Evolutionary conservation across 371 early-diverging fungal genomes (phyloP).

Genomic region (Spiromyces aspiralis): DNA sequence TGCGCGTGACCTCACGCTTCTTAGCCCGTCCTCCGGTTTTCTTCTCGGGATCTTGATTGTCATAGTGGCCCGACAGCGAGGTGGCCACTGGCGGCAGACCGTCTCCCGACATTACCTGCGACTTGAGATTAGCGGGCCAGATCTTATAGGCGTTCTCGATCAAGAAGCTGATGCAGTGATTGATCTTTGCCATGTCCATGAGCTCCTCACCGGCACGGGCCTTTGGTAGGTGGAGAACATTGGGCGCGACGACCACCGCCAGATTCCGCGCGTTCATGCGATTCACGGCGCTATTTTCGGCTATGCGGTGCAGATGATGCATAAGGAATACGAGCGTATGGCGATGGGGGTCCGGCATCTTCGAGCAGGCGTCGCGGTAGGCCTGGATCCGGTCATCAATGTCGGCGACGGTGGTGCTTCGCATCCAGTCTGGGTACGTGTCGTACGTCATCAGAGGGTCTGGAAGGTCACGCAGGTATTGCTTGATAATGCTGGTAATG

Average conservation of each 20-base stretch:
- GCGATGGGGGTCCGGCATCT: conserved; percentile 39
- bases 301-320: conserved; percentile 43
- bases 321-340: conserved; percentile 41
- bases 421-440: conserved; percentile 58
- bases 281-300: conserved; percentile 39
- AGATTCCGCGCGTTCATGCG: conserved; percentile 77
- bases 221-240: conserved; percentile 50
- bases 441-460: conserved; percentile 77
- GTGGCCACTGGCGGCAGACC: neutral
- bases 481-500: conserved; percentile 85
- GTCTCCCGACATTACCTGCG: too few relatives aligned
- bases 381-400: conserved; percentile 14
- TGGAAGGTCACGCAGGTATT: conserved; percentile 83
- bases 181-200: conserved; percentile 61
- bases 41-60: neutral
- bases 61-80: neutral
- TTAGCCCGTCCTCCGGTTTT: too few relatives aligned
- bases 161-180: conserved; percentile 47
- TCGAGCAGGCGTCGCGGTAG: conserved; percentile 25
- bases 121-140: conserved; percentile 21
- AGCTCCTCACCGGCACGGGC: conserved; percentile 44
- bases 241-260: conserved; percentile 88
- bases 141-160: conserved; percentile 33
- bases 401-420: conserved; percentile 26
- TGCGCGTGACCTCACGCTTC: neutral